Conservation (phyloP, 1,284 basidiomycete species). For the Rhodofomes roseus region DNA sequence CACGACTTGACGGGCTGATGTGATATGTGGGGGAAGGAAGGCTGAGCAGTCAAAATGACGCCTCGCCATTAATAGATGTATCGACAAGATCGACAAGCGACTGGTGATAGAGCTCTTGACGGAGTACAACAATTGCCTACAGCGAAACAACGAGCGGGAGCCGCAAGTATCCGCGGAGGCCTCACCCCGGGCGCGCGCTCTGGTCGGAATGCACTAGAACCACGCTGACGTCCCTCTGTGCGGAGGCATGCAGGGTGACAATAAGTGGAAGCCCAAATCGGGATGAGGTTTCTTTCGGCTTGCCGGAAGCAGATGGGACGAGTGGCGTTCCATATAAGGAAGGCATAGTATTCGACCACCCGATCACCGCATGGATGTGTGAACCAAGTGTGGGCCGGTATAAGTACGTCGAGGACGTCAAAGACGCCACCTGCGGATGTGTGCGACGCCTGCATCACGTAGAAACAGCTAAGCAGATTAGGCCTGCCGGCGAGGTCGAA, state of each 20-base stretch:
- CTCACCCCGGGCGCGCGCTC: background rate
- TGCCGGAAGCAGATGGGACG: background rate
- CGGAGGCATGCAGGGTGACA: background rate
- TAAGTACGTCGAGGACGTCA: too few relatives aligned
- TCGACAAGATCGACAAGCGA: background rate
- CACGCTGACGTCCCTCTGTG: background rate
- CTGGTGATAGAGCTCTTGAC: background rate
- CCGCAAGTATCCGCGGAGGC: background rate
- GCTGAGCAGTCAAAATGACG: background rate
- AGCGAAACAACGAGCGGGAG: background rate
- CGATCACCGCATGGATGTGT: background rate
- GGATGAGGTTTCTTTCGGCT: background rate
- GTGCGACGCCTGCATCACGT: too few relatives aligned
- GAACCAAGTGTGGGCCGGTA: too few relatives aligned
- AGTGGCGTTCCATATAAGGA: background rate
- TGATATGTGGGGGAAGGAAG: background rate
- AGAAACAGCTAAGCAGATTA: too few relatives aligned
- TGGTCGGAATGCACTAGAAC: background rate
- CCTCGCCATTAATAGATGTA: background rate
- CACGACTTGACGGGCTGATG: background rate
- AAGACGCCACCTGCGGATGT: too few relatives aligned
- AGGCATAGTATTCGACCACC: background rate
- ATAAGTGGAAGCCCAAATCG: constrained; percentile 1
- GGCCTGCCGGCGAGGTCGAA: too few relatives aligned
- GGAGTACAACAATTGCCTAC: constrained; percentile 1